Conservation (phyloP, 192 early-diverging fungal genomes). For the Chytriomyces hyalinus region DNA sequence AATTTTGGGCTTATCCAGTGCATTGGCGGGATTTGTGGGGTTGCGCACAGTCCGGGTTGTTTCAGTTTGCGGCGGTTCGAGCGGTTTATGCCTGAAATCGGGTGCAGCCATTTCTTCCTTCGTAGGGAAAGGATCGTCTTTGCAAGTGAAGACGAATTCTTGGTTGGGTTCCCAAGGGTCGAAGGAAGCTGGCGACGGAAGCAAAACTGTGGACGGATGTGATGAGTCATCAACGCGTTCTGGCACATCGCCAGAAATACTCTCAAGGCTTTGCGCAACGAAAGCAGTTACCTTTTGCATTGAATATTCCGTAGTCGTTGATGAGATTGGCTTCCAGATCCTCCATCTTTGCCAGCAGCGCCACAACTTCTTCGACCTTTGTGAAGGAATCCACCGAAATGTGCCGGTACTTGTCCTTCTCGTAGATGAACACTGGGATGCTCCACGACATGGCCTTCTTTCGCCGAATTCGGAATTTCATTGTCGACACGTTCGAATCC, state of each 20-base stretch:
- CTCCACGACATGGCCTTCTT: slow-evolving; percentile 27
- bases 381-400: slow-evolving; percentile 19
- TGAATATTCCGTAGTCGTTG: slow-evolving; percentile 6
- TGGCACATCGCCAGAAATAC: neutral
- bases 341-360: neutral
- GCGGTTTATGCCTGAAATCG: slow-evolving; percentile 1
- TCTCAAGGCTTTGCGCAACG: no score
- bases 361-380: slow-evolving; percentile 1
- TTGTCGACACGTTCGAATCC: neutral
- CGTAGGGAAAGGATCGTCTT: neutral
- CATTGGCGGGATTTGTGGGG: slow-evolving; percentile 1
- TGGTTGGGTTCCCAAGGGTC: slow-evolving; percentile 9
- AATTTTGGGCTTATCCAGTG: neutral
- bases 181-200: neutral
- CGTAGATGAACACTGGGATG: slow-evolving; percentile 2
- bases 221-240: neutral
- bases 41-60: neutral
- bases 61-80: slow-evolving; percentile 5
- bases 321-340: neutral
- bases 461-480: slow-evolving; percentile 11
- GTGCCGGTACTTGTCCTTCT: neutral
- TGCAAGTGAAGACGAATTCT: slow-evolving; percentile 2
- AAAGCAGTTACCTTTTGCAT: neutral
- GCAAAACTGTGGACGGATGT: neutral
- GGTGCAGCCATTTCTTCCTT: neutral